Evolutionary conservation across 179 eudicot genomes (phyloP).

Genomic region (Beta lomatogona): DNA sequence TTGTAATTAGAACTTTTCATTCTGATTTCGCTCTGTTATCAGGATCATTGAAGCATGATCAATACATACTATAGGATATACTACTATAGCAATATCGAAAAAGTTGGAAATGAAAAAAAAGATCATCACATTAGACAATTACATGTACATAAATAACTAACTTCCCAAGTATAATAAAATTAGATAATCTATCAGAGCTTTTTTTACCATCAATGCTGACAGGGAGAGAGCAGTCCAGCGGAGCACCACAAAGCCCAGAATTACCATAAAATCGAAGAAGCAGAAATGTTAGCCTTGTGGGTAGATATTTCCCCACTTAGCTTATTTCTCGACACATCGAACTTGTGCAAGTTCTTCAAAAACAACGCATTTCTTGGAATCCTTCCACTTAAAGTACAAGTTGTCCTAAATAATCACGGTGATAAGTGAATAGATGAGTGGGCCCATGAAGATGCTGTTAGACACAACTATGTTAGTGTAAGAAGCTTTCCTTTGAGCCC

Average conservation of each 20-base stretch:
- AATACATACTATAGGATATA: too few relatives aligned
- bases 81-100: too few relatives aligned
- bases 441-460: conserved; percentile 55
- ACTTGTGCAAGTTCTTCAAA: conserved; percentile 36
- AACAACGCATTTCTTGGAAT: conserved; percentile 58
- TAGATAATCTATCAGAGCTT: too few relatives aligned
- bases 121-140: too few relatives aligned
- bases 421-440: conserved; percentile 17
- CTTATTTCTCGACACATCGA: conserved; percentile 64
- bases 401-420: too few relatives aligned
- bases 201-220: too few relatives aligned
- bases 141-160: too few relatives aligned
- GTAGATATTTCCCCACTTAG: conserved; percentile 69
- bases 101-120: too few relatives aligned
- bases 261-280: conserved; percentile 39
- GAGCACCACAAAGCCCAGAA: conserved; percentile 43
- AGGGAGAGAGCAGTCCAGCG: conserved; percentile 40
- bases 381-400: conserved; percentile 40
- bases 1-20: too few relatives aligned
- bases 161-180: too few relatives aligned
- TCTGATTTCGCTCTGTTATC: too few relatives aligned
- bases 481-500: conserved; percentile 55
- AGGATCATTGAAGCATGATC: too few relatives aligned
- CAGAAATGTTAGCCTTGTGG: conserved; percentile 35
- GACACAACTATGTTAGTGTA: conserved; percentile 61